These are phyloP conservation scores for Vicia villosa DNA, from an alignment of 306 rosid genomes.

Conservation along the genomic window DNA sequence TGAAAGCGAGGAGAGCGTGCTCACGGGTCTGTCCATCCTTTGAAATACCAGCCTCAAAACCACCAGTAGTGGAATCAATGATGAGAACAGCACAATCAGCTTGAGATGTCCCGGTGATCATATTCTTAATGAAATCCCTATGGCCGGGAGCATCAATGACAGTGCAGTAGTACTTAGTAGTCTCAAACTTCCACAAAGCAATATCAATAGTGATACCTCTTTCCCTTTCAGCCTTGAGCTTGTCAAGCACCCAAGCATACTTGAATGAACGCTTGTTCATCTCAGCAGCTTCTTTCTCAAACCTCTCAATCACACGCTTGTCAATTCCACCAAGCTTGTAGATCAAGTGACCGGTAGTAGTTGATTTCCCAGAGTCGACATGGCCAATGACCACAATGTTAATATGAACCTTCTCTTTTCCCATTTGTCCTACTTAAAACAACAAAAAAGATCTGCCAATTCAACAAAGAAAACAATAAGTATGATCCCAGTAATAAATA, in stretches of 20 bases:
- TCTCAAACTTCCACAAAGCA: too few species aligned
- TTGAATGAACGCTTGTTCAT: too few species aligned
- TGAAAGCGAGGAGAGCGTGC: too few species aligned
- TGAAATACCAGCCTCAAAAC: background rate
- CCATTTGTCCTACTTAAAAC: background rate
- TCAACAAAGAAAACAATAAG: background rate
- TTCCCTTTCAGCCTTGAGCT: too few species aligned
- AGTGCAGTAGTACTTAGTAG: too few species aligned
- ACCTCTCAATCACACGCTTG: too few species aligned
- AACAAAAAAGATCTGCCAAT: background rate
- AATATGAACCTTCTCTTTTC: background rate
- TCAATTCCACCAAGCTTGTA: too few species aligned
- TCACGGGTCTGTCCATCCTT: background rate
- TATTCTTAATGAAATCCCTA: background rate
- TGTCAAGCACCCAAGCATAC: too few species aligned
- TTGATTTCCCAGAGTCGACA: background rate
- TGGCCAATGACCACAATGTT: background rate
- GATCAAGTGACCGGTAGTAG: too few species aligned
- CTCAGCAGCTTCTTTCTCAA: too few species aligned
- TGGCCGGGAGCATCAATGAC: background rate
- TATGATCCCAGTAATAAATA: background rate
- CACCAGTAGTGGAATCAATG: background rate
- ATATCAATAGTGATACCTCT: too few species aligned
- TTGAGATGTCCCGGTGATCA: background rate
- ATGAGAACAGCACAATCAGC: background rate